Evolutionary conservation across 768 basidiomycete species (phyloP), one percentile per base, ranked within the genome.

Genomic region (Cubamyces sp.): DNA sequence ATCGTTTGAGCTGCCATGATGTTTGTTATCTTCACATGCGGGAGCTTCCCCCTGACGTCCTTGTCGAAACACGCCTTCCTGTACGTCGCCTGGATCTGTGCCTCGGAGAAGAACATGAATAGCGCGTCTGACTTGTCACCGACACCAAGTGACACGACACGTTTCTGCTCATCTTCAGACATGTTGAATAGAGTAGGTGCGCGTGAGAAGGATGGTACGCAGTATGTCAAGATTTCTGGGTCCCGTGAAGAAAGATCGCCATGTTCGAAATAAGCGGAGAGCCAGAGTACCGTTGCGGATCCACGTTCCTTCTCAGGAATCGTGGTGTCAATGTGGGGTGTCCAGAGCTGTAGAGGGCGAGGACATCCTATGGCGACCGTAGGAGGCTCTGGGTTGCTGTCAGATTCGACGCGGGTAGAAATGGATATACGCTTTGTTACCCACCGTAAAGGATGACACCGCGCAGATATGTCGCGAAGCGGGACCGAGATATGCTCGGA

Each of bases 51-150:
- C 30, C 64, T 12, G 18, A 54, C 34, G 15, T 5, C 18, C 41
- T 21, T n/a, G 45, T 66, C 64, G 30, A 62, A 62, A 19, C 55
- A 57, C 7, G 43, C 61, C 51, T 53, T 62, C 51, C 30, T 43
- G 50, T 62, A 62, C n/a, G n/a, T 53, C 34, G 54, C 30, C 18
- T n/a, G 5, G 19, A 57, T 19, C 19, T 57, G 49, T 14, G 41
- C 3, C 4, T 18, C 47, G 8, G n/a, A 41, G 30, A 15, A 48
- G 14, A 41, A 7, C 55, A 62, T 57, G 50, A 51, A 39, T 12
- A 39, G 15, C 42, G 53, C n/a, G 25, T 57, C 55, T 3, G 47
- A 51, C 47, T n/a, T 5, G 34, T 14, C 0, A 9, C 41, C 3
- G 39, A 37, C 0, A 21, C 37, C 18, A 39, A 12, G 16, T 39